Evolutionary conservation across 2,329 filamentous ascomycete genomes (phyloP), one percentile per base, ranked within the genome.

Genomic region (Cadophora sp.): DNA sequence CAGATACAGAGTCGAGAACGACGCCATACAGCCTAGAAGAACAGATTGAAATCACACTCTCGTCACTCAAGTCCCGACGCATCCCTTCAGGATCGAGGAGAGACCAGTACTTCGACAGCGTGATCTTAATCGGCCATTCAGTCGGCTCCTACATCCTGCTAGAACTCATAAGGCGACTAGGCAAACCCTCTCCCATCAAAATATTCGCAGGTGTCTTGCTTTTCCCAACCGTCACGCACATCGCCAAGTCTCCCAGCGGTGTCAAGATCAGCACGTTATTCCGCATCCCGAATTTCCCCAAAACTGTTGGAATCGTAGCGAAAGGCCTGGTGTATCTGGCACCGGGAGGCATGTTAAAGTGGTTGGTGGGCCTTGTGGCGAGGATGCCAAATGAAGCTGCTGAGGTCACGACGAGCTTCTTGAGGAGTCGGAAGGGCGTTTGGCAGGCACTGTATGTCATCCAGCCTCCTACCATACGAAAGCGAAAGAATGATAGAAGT

Each of bases 151-250:
- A 92, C 76, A 90, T 94, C 24, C 81, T 86, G 2, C 86, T 93
- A 71, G 91, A 94, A 77, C 80, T 92, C 34, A 85, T 92, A 59
- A 82, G 88, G 69, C 66, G 73, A 16, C 71, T 77, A 3, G 62
- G 68, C 11, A 68, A 70, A 40, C 63, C 56, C n/a, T 70, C 70
- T 0, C 48, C 56, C 0, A 14, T 70, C 22, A 71, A 69, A 6
- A 71, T 77, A 26, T 77, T 76, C 43, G 80, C 83, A 31, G 91
- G 85, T 0, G 82, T 93, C 51, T 82, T 94, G 66, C 83, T 94
- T 22, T 93, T 93, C 76, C 91, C 92, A 1, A 93, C 92, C 0
- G 84, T 94, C 46, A 85, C 89, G n/a, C 86, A 93, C 79, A 89
- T 94, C 70, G 87, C 88, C 11, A 79, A 81, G 66, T 92, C 89